Percentiles rank a stretch among this genome's conserved stretches.
Conservation (phyloP, 805 yeast species). For the Debaryomyces castellii region DNA sequence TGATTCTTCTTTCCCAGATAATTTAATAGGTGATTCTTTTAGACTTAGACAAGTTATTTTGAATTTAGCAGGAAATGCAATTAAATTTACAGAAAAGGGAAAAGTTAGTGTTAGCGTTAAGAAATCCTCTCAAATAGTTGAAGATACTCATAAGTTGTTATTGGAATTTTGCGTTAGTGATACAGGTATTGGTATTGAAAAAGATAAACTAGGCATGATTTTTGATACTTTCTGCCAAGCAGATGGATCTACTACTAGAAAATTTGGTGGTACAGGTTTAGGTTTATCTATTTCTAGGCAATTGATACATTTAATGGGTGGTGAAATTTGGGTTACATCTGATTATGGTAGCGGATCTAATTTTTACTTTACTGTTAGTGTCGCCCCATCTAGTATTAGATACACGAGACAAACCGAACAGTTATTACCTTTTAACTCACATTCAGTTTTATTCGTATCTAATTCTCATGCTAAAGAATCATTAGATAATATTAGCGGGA, state of each 20-base stretch:
- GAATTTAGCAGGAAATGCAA: slow-evolving; percentile 86
- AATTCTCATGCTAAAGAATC: slow-evolving; percentile 57
- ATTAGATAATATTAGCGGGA: slow-evolving; percentile 48
- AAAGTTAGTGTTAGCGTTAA: slow-evolving; percentile 76
- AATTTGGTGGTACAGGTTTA: slow-evolving; percentile 90
- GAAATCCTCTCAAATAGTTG: slow-evolving; percentile 40
- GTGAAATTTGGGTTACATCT: slow-evolving; percentile 89
- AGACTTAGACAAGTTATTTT: slow-evolving; percentile 84
- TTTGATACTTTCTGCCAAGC: slow-evolving; percentile 92
- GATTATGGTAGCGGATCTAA: slow-evolving; percentile 78
- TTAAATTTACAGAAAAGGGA: slow-evolving; percentile 81
- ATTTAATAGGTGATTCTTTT: slow-evolving; percentile 84
- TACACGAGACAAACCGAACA: slow-evolving; percentile 65
- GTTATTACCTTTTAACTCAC: slow-evolving; percentile 68
- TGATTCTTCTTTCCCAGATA: slow-evolving; percentile 85
- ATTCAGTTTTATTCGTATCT: slow-evolving; percentile 68
- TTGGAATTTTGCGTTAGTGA: slow-evolving; percentile 86
- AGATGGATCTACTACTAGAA: slow-evolving; percentile 89
- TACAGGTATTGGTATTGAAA: slow-evolving; percentile 87
- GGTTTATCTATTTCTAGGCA: slow-evolving; percentile 88
- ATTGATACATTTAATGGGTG: slow-evolving; percentile 87
- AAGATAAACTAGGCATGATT: slow-evolving; percentile 79
- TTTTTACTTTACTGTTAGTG: slow-evolving; percentile 77
- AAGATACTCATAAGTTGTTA: slow-evolving; percentile 43
- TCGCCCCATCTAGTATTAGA: slow-evolving; percentile 67